These are phyloP conservation scores for Thalassiosira ordinaria DNA, from an alignment of 352 stramenopile genomes.

Conservation along the genomic window DNA sequence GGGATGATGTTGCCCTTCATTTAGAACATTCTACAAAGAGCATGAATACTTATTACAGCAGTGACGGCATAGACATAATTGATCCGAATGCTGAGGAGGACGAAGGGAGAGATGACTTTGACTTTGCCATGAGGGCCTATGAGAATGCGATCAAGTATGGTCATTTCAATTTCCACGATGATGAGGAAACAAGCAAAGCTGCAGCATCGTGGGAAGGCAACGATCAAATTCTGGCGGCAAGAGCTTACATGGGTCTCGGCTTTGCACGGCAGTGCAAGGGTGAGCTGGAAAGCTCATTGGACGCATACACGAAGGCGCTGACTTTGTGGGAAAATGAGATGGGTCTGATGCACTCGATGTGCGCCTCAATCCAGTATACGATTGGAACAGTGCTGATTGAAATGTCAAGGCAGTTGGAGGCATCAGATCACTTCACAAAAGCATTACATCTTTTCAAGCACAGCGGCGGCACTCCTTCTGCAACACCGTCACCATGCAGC, in stretches of 20 bases:
- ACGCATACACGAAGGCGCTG: conserved; percentile 55
- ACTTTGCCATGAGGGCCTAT: conserved; percentile 58
- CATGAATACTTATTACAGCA: conserved; percentile 30
- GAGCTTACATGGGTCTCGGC: conserved; percentile 61
- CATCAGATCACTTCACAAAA: conserved; percentile 50
- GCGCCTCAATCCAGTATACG: conserved; percentile 49
- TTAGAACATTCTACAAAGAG: conserved; percentile 38
- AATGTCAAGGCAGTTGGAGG: conserved; percentile 72
- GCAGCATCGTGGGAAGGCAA: conserved; percentile 28
- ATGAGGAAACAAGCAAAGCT: conserved; percentile 7
- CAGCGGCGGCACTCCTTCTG: too few species aligned
- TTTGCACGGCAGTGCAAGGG: conserved; percentile 55
- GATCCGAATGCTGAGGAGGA: conserved; percentile 30
- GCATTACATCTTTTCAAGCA: conserved; percentile 58
- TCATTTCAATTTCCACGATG: conserved; percentile 49
- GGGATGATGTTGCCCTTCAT: conserved; percentile 38
- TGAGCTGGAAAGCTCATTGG: conserved; percentile 52
- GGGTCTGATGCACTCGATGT: conserved; percentile 25
- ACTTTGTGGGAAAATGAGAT: conserved; percentile 48
- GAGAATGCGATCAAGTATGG: conserved; percentile 48
- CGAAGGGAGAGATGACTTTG: conserved; percentile 52
- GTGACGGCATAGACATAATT: conserved; percentile 48
- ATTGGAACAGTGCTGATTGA: conserved; percentile 76
- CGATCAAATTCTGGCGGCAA: conserved; percentile 52
- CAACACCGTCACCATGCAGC: conserved; percentile 1